Evolutionary conservation across 2,329 filamentous ascomycete genomes (phyloP).

Genomic region (Botrytis cinerea): DNA sequence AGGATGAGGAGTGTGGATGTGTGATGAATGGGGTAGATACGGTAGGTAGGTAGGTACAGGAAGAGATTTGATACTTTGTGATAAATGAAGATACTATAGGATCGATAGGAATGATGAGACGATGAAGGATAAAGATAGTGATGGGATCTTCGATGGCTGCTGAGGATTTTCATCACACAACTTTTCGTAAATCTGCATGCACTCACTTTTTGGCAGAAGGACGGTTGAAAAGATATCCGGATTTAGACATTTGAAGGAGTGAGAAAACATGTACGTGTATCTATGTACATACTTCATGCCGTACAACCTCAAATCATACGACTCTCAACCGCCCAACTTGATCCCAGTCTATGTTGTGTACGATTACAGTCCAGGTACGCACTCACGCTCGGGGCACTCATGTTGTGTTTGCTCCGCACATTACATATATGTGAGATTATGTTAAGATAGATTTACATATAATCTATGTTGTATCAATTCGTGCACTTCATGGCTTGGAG

Average conservation of each 20-base stretch:
- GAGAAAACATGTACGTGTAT: not conserved
- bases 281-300: not conserved
- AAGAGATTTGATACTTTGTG: not conserved
- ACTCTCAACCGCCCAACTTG: not conserved
- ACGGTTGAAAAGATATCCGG: not conserved
- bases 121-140: not conserved
- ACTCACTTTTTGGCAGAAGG: not conserved
- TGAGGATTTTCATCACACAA: not conserved
- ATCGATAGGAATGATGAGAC: not conserved
- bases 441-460: not conserved
- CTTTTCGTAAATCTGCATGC: not conserved
- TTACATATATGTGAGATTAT: not conserved
- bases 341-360: not conserved
- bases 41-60: not conserved
- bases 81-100: not conserved
- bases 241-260: not conserved
- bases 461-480: not conserved
- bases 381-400: not conserved
- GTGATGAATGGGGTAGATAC: not conserved
- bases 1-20: not conserved
- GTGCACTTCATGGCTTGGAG: not conserved
- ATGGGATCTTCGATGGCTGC: not conserved
- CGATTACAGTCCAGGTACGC: not conserved
- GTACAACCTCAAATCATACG: slow-evolving; percentile 16
- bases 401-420: not conserved